phyloP scores from a whole-genome alignment of 208 protist genomes.

The Acanthamoeba polyphaga region DNA sequence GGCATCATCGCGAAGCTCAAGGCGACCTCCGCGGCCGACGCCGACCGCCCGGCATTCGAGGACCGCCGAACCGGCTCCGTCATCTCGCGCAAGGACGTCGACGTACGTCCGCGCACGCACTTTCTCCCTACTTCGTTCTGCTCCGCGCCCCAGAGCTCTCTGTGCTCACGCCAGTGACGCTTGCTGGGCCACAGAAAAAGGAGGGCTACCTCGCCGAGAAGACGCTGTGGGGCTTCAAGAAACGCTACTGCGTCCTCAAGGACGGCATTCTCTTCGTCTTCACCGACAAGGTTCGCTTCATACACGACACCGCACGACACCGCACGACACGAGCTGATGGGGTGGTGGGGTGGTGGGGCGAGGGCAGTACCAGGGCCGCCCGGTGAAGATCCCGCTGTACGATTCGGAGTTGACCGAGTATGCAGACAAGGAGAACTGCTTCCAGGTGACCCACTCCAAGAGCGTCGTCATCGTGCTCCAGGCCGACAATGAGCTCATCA shows the following conservation, averaged over 20 bases:
- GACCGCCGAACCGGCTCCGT: conserved; percentile 8
- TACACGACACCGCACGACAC: not conserved
- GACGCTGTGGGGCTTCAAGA: conserved; percentile 62
- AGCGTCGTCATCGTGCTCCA: conserved; percentile 16
- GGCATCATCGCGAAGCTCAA: conserved; percentile 7
- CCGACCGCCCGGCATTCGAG: conserved; percentile 15
- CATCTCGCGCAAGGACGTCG: conserved; percentile 48
- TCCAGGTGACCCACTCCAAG: conserved; percentile 48
- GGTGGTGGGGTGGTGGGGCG: not conserved
- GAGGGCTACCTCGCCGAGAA: conserved; percentile 62
- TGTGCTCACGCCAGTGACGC: no score
- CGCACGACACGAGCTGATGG: not conserved
- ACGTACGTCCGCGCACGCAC: not conserved
- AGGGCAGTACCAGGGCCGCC: conserved; percentile 41
- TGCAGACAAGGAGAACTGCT: conserved; percentile 59
- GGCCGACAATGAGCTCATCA: conserved; percentile 32
- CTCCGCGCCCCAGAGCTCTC: not conserved
- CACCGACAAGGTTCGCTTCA: not conserved
- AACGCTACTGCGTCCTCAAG: conserved; percentile 67
- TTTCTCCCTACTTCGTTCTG: not conserved
- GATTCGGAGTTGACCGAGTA: conserved; percentile 65
- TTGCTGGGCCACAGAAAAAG: conserved; percentile 46
- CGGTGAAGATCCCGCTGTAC: conserved; percentile 72
- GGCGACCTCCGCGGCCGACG: not conserved
- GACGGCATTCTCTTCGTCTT: conserved; percentile 71